phyloP scores from a whole-genome alignment of 202 grass and related monocot species.

The Saccharum hybrid region DNA sequence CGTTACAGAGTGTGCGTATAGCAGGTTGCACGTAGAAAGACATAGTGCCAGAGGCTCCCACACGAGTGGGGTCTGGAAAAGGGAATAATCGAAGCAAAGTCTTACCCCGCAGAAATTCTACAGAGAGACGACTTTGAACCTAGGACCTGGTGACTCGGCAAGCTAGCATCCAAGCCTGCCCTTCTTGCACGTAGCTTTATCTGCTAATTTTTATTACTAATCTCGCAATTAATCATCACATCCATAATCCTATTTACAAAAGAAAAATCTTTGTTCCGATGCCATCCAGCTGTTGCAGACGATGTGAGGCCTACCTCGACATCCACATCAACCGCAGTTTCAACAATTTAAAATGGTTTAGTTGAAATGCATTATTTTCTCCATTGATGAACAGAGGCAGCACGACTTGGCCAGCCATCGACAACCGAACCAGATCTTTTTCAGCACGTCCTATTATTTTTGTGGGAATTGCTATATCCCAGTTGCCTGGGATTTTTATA shows the following conservation, averaged over 20 bases:
- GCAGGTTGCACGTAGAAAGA: too few relatives aligned
- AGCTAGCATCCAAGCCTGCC: too few relatives aligned
- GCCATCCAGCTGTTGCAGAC: slow-evolving; percentile 42
- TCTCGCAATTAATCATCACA: not conserved
- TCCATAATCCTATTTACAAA: not conserved
- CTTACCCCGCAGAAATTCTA: too few relatives aligned
- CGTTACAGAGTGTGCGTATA: not conserved
- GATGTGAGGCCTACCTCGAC: slow-evolving; percentile 39
- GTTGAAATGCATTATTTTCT: slow-evolving; percentile 42
- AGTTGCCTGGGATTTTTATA: too few relatives aligned
- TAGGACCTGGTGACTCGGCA: too few relatives aligned
- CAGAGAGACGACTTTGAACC: too few relatives aligned
- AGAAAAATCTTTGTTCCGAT: not conserved
- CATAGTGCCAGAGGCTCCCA: too few relatives aligned
- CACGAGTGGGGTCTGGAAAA: too few relatives aligned
- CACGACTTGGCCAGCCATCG: not conserved
- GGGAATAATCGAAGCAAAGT: too few relatives aligned
- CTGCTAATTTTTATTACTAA: not conserved
- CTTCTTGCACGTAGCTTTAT: not conserved
- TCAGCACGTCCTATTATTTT: not conserved
- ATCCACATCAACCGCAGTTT: not conserved
- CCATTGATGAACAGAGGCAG: not conserved
- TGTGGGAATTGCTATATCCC: not conserved
- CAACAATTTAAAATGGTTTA: slow-evolving; percentile 30
- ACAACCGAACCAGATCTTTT: not conserved